Evolutionary conservation across 208 protist genomes (phyloP), one percentile per base, ranked within the genome.

Genomic region (Naegleria lovaniensis): DNA sequence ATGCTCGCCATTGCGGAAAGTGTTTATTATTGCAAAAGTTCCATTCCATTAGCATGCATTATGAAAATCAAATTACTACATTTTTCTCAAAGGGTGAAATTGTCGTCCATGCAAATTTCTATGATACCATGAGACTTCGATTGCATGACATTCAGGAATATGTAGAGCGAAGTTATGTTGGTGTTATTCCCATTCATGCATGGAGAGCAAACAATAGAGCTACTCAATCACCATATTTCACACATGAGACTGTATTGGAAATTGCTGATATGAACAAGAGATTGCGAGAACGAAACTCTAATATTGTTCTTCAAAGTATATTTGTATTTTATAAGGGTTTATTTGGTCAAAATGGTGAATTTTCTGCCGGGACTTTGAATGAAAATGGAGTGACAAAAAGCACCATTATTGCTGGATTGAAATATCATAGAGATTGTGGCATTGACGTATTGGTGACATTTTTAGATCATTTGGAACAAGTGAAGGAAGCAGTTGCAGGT

Each of bases 61-160:
- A 87, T 87, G 83, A 87, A 51, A 87, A 51, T 48, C 29, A 29
- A 51, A 40, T 87, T 5, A 87, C 83, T 0, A 87, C 83, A 1
- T 87, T 87, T n/a, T 87, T 52, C 29, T 52, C 40, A n/a, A 51
- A 52, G 29, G 83, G 83, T 40, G 33, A 51, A 51, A 87, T 87
- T 87, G 83, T 40, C 6, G 33, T 38, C 19, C 19, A 87, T 87
- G 15, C 83, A 0, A 22, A 87, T 2, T 87, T 87, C 29, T 87
- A 51, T 87, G 83, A 87, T 52, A 22, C 38, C 15, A 22, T 40
- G 15, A 41, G 83, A 87, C 11, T 87, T n/a, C 7, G 83, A 52
- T 33, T 41, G 15, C 83, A 87, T 16, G 83, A 87, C 15, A 40
- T 87, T 22, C 29, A 87, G 15, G 40, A 51, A 29, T 51, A 25